A percentile compares a stretch with the other conserved stretches of the same genome.
These are phyloP conservation scores for Wickerhamomyces sp. DNA, from an alignment of 1,139 yeast genomes.

Conservation along the genomic window DNA sequence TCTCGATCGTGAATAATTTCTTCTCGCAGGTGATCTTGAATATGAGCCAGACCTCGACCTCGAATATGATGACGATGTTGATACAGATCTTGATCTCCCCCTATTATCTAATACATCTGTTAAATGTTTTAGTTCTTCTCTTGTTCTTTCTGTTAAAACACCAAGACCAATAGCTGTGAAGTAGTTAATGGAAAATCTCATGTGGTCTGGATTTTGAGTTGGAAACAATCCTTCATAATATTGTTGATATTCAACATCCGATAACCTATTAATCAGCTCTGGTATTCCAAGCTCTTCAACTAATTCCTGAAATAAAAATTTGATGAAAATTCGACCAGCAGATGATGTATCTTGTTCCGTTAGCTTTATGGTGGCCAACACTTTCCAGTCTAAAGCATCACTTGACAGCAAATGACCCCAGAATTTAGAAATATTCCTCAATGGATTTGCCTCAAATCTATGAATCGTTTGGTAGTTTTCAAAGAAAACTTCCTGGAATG, in stretches of 20 bases:
- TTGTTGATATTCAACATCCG: conserved; percentile 42
- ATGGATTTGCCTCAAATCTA: conserved; percentile 64
- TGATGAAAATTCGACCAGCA: conserved; percentile 76
- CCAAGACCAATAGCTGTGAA: conserved; percentile 94
- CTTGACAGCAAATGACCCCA: conserved; percentile 84
- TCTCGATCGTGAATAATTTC: not conserved
- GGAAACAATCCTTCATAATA: conserved; percentile 44
- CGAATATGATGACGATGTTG: conserved; percentile 13
- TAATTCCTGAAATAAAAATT: conserved; percentile 76
- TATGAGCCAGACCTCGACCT: conserved; percentile 7
- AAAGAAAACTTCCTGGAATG: conserved; percentile 50
- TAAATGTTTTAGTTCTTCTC: conserved; percentile 36
- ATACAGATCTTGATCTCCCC: conserved; percentile 20
- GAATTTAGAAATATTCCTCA: conserved; percentile 77
- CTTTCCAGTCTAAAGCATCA: conserved; percentile 65
- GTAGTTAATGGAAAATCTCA: conserved; percentile 79
- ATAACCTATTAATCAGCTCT: conserved; percentile 43
- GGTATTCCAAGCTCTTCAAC: conserved; percentile 70
- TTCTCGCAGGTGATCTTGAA: conserved; percentile 5
- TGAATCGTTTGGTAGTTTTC: conserved; percentile 56
- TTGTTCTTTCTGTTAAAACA: conserved; percentile 74
- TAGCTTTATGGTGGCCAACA: conserved; percentile 45
- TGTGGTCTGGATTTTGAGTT: conserved; percentile 44
- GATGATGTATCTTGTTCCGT: conserved; percentile 75
- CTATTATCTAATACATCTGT: conserved; percentile 15